Evolutionary conservation across 345 rosid genomes (phyloP).

Genomic region (Salix viminalis): DNA sequence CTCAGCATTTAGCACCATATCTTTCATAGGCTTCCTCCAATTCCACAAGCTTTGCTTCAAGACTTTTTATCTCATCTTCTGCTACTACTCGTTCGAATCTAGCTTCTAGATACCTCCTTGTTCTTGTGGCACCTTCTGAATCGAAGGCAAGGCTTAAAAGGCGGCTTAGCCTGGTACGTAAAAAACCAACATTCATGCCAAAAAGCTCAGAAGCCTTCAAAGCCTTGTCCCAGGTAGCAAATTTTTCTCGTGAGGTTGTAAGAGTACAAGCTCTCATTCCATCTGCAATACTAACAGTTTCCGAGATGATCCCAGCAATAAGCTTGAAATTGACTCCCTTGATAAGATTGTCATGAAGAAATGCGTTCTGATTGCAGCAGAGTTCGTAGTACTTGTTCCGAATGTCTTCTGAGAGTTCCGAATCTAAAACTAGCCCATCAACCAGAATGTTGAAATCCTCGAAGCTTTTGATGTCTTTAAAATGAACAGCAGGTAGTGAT

Average conservation of each 20-base stretch:
- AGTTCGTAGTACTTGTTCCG: constrained; percentile 50
- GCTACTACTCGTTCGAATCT: constrained; percentile 28
- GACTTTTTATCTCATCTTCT: constrained; percentile 41
- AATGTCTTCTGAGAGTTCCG: constrained; percentile 49
- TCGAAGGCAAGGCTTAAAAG: constrained; percentile 47
- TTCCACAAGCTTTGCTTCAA: constrained; percentile 47
- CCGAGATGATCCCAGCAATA: constrained; percentile 47
- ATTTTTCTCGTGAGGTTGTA: constrained; percentile 45
- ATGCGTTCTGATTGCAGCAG: constrained; percentile 53
- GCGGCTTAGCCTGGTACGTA: constrained; percentile 41
- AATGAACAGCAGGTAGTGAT: constrained; percentile 35
- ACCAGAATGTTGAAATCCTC: constrained; percentile 44
- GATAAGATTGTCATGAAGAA: constrained; percentile 52
- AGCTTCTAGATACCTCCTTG: constrained; percentile 54
- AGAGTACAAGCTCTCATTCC: constrained; percentile 46
- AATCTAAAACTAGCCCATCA: constrained; percentile 44
- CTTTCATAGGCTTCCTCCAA: constrained; percentile 40
- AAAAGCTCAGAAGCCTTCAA: constrained; percentile 56
- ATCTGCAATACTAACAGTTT: constrained; percentile 59
- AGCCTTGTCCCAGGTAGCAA: constrained; percentile 49
- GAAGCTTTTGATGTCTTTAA: constrained; percentile 37
- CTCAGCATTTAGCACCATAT: constrained; percentile 36
- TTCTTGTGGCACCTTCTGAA: constrained; percentile 42
- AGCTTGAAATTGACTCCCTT: constrained; percentile 50
- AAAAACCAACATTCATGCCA: constrained; percentile 64